Evolutionary conservation across 176 grass and related monocot species (phyloP).

Genomic region (Oryza nivara): DNA sequence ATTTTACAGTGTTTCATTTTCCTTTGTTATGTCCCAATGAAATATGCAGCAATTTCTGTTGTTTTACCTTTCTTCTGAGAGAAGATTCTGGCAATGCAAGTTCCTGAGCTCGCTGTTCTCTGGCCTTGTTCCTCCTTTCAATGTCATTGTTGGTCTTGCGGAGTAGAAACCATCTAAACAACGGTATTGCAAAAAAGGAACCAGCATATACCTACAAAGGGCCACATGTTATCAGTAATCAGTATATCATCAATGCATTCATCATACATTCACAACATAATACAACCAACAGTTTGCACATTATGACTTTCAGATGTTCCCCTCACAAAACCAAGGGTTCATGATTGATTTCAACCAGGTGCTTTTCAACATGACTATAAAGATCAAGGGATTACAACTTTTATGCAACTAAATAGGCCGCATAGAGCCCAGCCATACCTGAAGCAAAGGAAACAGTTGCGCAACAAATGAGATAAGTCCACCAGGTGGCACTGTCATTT

Average conservation of each 20-base stretch:
- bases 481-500: slow-evolving; percentile 72
- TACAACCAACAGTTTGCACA: slow-evolving; percentile 15
- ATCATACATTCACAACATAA: not conserved
- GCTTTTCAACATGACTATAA: slow-evolving; percentile 12
- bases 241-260: slow-evolving; percentile 38
- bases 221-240: slow-evolving; percentile 25
- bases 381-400: not conserved
- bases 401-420: slow-evolving; percentile 32
- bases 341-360: slow-evolving; percentile 32
- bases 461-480: slow-evolving; percentile 80
- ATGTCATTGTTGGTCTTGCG: slow-evolving; percentile 72
- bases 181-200: slow-evolving; percentile 89
- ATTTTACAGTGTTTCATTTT: not conserved
- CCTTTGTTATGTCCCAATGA: not conserved
- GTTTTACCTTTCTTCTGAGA: slow-evolving; percentile 82
- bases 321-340: slow-evolving; percentile 16
- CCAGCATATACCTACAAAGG: slow-evolving; percentile 82
- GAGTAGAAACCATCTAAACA: slow-evolving; percentile 82
- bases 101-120: slow-evolving; percentile 67
- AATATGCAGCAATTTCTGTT: not conserved
- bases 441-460: slow-evolving; percentile 83
- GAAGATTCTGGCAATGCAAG: slow-evolving; percentile 64
- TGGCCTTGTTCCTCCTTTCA: slow-evolving; percentile 77
- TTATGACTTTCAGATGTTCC: slow-evolving; percentile 23
- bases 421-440: slow-evolving; percentile 53